Conservation (phyloP, 1,284 basidiomycete genomes). For the Abortiporus biennis region DNA sequence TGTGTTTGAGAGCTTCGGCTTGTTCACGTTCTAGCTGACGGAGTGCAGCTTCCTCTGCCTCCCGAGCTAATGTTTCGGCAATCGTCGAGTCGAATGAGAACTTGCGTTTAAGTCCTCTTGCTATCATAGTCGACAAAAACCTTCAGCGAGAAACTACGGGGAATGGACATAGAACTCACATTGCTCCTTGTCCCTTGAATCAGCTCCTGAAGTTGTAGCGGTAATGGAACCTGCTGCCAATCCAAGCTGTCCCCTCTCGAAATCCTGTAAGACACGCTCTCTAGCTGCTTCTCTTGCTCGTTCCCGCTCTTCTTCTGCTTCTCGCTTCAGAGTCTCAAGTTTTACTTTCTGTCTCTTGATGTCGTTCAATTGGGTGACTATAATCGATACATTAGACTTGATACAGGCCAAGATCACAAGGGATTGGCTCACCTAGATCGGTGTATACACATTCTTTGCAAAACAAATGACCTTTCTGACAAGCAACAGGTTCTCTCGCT, state of each 20-base stretch:
- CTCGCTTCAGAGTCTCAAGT: slow-evolving; percentile 65
- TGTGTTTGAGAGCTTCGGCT: slow-evolving; percentile 75
- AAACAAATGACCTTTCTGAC: slow-evolving; percentile 80
- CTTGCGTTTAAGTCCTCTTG: slow-evolving; percentile 62
- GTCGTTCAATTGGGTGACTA: slow-evolving; percentile 84
- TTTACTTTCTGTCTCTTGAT: slow-evolving; percentile 81
- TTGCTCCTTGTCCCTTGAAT: slow-evolving; percentile 16
- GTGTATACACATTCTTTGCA: slow-evolving; percentile 86
- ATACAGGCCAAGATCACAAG: slow-evolving; percentile 3
- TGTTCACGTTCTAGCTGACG: slow-evolving; percentile 81
- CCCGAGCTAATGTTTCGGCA: slow-evolving; percentile 64
- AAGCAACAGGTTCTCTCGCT: slow-evolving; percentile 77
- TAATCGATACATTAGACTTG: not conserved
- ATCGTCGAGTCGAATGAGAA: slow-evolving; percentile 70
- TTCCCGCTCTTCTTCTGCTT: slow-evolving; percentile 69
- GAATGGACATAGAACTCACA: not conserved
- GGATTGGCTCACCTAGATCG: slow-evolving; percentile 68
- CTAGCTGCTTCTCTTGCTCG: slow-evolving; percentile 67
- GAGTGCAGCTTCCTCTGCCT: slow-evolving; percentile 83
- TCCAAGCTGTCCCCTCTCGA: slow-evolving; percentile 78
- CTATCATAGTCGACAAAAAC: too few species aligned
- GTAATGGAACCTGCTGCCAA: slow-evolving; percentile 35
- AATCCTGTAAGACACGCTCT: slow-evolving; percentile 80
- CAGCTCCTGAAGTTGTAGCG: slow-evolving; percentile 31
- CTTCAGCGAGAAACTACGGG: too few species aligned